A percentile compares a stretch with the other conserved stretches of the same genome.
Evolutionary conservation across 2,329 filamentous ascomycete species (phyloP).

Genomic region (Colletotrichum aenigma): DNA sequence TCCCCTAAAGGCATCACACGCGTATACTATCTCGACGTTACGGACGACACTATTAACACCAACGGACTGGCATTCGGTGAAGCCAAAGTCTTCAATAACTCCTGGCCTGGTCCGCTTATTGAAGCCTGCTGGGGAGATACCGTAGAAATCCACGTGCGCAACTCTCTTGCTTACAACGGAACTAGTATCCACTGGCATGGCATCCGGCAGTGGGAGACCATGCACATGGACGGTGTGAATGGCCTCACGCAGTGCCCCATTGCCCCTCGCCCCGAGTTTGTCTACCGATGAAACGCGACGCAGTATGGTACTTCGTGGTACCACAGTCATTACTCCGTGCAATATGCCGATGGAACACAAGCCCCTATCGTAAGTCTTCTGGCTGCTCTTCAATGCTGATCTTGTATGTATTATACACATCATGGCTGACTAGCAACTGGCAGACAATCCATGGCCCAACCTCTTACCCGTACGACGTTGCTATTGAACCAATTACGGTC

Average conservation of each 20-base stretch:
- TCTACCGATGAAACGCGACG: not conserved
- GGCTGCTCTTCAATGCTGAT: no score
- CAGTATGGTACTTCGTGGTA: not conserved
- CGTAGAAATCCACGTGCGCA: not conserved
- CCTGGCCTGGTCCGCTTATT: not conserved
- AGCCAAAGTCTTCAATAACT: not conserved
- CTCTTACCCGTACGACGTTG: not conserved
- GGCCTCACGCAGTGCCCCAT: not conserved
- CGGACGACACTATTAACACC: not conserved
- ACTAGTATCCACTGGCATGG: not conserved
- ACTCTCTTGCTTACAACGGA: not conserved
- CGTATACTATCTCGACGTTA: not conserved
- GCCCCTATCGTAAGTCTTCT: not conserved
- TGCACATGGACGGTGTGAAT: not conserved
- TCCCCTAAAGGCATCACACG: no score
- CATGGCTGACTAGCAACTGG: no score
- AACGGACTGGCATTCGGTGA: not conserved
- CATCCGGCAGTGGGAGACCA: not conserved
- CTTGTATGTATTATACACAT: no score
- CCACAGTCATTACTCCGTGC: not conserved
- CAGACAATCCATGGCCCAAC: not conserved
- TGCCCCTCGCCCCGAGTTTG: not conserved
- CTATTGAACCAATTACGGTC: not conserved
- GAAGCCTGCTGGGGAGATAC: not conserved
- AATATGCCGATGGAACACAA: not conserved